Percentiles rank a stretch among this genome's conserved stretches.
These are phyloP conservation scores for Pugionium cornutum DNA, from an alignment of 345 rosid species.

Conservation along the genomic window DNA sequence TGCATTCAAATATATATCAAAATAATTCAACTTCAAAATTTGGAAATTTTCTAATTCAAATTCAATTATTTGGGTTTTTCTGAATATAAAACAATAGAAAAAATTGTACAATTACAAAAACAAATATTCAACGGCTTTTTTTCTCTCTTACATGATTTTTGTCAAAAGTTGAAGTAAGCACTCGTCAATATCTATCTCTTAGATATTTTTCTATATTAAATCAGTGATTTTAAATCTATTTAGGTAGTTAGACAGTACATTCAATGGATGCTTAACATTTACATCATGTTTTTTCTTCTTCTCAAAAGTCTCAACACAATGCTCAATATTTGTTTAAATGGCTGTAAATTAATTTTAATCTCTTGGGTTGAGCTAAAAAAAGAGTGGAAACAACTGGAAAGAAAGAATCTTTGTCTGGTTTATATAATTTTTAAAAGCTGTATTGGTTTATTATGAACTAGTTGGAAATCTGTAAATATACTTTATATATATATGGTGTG, in stretches of 20 bases:
- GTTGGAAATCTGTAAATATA: slow-evolving; percentile 31
- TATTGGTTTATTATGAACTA: slow-evolving; percentile 24
- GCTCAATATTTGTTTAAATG: slow-evolving; percentile 4
- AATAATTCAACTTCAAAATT: background rate
- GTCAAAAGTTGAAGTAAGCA: slow-evolving; percentile 34
- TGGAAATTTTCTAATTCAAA: slow-evolving; percentile 5
- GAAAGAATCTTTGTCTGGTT: slow-evolving; percentile 35
- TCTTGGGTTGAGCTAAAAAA: background rate
- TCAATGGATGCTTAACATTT: slow-evolving; percentile 15
- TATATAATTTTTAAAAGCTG: slow-evolving; percentile 29
- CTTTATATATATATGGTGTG: slow-evolving; percentile 1
- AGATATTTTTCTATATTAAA: slow-evolving; percentile 19
- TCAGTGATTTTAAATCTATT: background rate
- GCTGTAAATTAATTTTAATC: background rate
- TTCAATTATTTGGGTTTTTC: slow-evolving; percentile 19
- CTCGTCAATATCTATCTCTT: slow-evolving; percentile 29
- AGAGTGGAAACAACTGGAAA: slow-evolving; percentile 6
- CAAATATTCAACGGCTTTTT: background rate
- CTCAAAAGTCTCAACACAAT: background rate
- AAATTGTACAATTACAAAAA: too few relatives aligned
- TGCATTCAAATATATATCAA: too few relatives aligned
- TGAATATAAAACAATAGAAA: background rate
- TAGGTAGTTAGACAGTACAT: background rate
- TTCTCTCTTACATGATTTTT: slow-evolving; percentile 9
- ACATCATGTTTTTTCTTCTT: background rate